These are phyloP conservation scores for Rhodotorula glutinis DNA, from an alignment of 1,284 basidiomycete species.

Conservation along the genomic window DNA sequence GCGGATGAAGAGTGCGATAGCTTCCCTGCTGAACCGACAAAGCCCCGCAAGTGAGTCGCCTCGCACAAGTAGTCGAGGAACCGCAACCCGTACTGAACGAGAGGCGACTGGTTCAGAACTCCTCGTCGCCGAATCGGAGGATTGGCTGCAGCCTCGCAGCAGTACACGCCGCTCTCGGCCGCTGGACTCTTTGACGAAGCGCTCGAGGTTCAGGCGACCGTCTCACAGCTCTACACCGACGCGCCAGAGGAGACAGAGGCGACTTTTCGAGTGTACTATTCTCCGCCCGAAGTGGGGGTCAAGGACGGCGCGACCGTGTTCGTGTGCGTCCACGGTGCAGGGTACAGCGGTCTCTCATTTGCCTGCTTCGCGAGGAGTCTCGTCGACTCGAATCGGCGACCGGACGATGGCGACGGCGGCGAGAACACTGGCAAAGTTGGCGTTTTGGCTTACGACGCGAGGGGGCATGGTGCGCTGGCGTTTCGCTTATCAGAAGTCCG, in stretches of 20 bases:
- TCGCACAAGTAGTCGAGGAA: not conserved
- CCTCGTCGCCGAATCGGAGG: conserved; percentile 11
- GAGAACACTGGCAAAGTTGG: conserved; percentile 62
- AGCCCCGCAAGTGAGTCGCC: not conserved
- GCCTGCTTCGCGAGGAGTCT: conserved; percentile 82
- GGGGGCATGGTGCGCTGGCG: conserved; percentile 72
- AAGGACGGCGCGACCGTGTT: conserved; percentile 63
- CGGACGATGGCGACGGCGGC: not conserved
- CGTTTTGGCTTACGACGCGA: conserved; percentile 75
- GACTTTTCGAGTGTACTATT: conserved; percentile 63
- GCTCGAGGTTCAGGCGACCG: conserved; percentile 56
- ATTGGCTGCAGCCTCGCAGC: conserved; percentile 27
- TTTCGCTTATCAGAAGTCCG: no score
- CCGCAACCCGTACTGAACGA: no score
- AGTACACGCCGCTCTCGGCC: conserved; percentile 70
- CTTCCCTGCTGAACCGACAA: conserved; percentile 25
- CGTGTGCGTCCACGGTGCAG: conserved; percentile 91
- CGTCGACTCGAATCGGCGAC: not conserved
- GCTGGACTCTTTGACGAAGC: conserved; percentile 71
- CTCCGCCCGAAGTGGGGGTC: conserved; percentile 39
- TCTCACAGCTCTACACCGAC: conserved; percentile 4
- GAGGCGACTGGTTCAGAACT: not conserved
- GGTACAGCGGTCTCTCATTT: conserved; percentile 83
- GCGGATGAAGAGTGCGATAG: conserved; percentile 26
- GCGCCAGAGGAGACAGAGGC: not conserved